Evolutionary conservation across 2,329 filamentous ascomycete genomes (phyloP), one percentile per base, ranked within the genome.

Genomic region (Endocalyx cinctus): DNA sequence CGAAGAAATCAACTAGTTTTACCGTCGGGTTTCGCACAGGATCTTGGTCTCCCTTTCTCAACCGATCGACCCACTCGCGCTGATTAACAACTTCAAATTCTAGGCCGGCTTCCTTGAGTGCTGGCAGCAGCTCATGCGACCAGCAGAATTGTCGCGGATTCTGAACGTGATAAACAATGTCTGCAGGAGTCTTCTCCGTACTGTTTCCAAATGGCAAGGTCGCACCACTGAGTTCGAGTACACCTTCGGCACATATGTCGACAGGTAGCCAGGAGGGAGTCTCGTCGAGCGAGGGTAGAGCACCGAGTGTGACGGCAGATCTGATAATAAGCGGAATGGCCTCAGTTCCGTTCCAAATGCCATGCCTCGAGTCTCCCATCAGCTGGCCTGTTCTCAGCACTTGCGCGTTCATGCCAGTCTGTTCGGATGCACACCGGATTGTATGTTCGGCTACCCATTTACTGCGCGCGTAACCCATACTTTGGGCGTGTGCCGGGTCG

Each of bases 1-100:
- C 52, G 39, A 71, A 75, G 54, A 70, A 76, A 17, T 72, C 64
- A 1, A 72, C 42, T 16, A 77, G 50, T 50, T 74, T 75, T 36
- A 70, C 59, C 1, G 66, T 63, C 10, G 72, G 71, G 40, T 75
- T 76, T 6, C 42, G 45, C n/a, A 51, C 46, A 0, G 69, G 66
- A 46, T 77, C 69, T 3, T 58, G 60, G 31, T 74, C 64, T 3
- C 65, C 66, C 3, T 54, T 54, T 4, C 66, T 57, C 10, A 77
- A 44, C 3, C 59, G 51, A 5, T 52, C 41, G 13, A 74, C 50
- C 69, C 70, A 73, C 33, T 70, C 61, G 7, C 54, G 51, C 25
- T 63, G 56, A 3, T 60, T 40, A 2, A 75, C 63, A 6, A 58
- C 49, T 13, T 63, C 54, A 29, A 72, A 72, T 12, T 57, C 37